phyloP scores from a whole-genome alignment of 192 early-diverging fungal genomes.

The Mortierella antarctica region DNA sequence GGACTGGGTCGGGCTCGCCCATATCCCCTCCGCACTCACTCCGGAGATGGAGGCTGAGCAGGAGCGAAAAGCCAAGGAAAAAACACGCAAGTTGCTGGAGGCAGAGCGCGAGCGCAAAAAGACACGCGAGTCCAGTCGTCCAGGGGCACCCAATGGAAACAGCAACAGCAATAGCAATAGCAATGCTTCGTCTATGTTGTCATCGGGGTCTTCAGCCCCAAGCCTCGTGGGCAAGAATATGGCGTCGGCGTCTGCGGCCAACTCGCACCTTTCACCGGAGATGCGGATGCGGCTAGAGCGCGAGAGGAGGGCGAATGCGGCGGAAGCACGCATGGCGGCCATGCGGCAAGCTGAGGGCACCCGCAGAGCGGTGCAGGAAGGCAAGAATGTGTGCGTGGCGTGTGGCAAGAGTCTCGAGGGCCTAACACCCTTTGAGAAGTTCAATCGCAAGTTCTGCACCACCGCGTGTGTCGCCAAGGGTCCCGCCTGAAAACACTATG shows the following conservation, averaged over 20 bases:
- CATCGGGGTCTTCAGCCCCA: slow-evolving; percentile 15
- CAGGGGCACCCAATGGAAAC: slow-evolving; percentile 32
- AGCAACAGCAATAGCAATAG: slow-evolving; percentile 7
- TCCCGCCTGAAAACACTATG: slow-evolving; percentile 28
- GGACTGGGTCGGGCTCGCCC: slow-evolving; percentile 69
- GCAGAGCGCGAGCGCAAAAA: slow-evolving; percentile 67
- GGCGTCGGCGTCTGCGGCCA: slow-evolving; percentile 33
- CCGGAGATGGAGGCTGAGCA: slow-evolving; percentile 77
- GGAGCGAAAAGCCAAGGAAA: slow-evolving; percentile 67
- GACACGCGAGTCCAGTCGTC: slow-evolving; percentile 53
- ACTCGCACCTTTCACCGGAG: slow-evolving; percentile 71
- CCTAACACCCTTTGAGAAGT: slow-evolving; percentile 79
- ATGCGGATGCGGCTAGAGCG: slow-evolving; percentile 76
- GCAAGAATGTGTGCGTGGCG: slow-evolving; percentile 60
- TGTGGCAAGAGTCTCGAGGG: slow-evolving; percentile 72
- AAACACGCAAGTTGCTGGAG: slow-evolving; percentile 65
- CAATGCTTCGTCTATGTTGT: slow-evolving; percentile 12
- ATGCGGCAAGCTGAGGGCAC: slow-evolving; percentile 16
- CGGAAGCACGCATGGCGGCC: slow-evolving; percentile 71
- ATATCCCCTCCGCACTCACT: slow-evolving; percentile 80
- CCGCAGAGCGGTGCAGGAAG: slow-evolving; percentile 51
- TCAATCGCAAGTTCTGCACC: slow-evolving; percentile 72
- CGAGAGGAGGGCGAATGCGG: slow-evolving; percentile 82
- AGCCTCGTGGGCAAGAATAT: slow-evolving; percentile 33
- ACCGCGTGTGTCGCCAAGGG: slow-evolving; percentile 57